phyloP scores from a whole-genome alignment of 164 flowering plant species.

The Kalanchoe fedtschenkoi region DNA sequence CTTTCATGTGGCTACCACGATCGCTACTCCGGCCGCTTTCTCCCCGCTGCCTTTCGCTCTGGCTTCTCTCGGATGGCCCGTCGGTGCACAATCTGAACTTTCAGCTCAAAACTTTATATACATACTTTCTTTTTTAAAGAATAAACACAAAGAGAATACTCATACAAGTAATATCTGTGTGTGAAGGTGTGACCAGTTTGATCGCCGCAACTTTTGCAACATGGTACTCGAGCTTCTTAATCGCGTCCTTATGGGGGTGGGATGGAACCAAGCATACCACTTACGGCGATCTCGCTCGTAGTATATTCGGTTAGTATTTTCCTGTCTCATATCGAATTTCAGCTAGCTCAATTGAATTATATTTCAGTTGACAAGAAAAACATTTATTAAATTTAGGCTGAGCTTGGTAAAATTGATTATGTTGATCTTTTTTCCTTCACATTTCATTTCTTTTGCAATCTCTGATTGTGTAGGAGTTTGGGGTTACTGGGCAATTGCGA shows the following conservation, averaged over 20 bases:
- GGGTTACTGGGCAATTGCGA: constrained; percentile 50
- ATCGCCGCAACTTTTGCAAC: constrained; percentile 42
- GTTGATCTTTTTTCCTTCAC: too few species aligned
- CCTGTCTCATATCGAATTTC: too few species aligned
- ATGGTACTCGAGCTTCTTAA: constrained; percentile 50
- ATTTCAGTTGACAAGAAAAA: too few species aligned
- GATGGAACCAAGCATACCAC: constrained; percentile 45
- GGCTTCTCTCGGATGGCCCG: constrained; percentile 59
- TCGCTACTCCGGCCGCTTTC: constrained; percentile 64
- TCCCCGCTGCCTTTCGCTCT: constrained; percentile 54
- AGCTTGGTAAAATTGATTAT: too few species aligned
- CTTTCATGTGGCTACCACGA: constrained; percentile 55
- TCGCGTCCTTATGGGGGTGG: constrained; percentile 54
- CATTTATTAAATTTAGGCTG: too few species aligned
- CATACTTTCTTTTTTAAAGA: not conserved
- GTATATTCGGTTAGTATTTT: constrained; percentile 40
- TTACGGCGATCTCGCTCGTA: constrained; percentile 36
- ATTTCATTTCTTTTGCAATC: too few species aligned
- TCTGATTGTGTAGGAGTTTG: constrained; percentile 34
- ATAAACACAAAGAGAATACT: not conserved
- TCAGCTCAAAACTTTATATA: too few species aligned
- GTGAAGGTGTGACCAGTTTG: constrained; percentile 40
- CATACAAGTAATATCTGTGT: not conserved
- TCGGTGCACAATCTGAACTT: constrained; percentile 24
- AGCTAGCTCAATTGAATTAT: too few species aligned